Base-by-base conservation (phyloP, 306 rosid species). In the Corylus heterophylla region DNA sequence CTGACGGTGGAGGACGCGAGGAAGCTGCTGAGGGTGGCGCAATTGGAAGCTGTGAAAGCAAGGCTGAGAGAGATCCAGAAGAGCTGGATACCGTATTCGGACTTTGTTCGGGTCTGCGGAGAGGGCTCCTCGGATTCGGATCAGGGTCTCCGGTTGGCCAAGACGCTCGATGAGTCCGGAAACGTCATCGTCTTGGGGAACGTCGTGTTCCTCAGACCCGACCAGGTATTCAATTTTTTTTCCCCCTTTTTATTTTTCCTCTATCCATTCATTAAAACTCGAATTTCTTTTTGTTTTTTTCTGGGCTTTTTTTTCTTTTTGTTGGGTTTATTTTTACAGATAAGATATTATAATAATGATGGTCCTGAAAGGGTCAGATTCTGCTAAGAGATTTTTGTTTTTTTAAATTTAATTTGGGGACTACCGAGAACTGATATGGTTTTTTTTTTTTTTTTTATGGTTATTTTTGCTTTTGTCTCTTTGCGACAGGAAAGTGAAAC, bases 111-210 rank as follows among this genome's bases (percentile, higher is more conserved):
- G 78, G 89, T 92, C 61, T 94, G 98, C 77, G 55, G 69, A 1
- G 97, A 90, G 25, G 81, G 69, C 31, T 86, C 88, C 49, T 63
- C 84, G 20, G 86, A 91, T 85, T 81, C 64, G 37, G 90, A 89
- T 69, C 87, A 83, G 59, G 97, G 92, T 2, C 37, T 79, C 13
- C 69, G 67, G 62, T 80, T 94, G 45, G 94, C 92, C 0, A 89
- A 87, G 76, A 82, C 74, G 94, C 84, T 94, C 8, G 98, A 94
- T 50, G 89, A 86, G 73, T 87, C 90, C 12, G 94, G 94, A 10
- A 76, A 84, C 67, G 98, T 94, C 20, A 88, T 94, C 85, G 79
- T 92, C 7, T 79, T 92, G 78, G 98, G 98, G 69, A 93, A 90
- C 81, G 17, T 68, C 17, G 98, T 92, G 4, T 78, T 90, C 76